These are phyloP conservation scores for Phytophthora sp. DNA, from an alignment of 352 stramenopile genomes.

Conservation along the genomic window DNA sequence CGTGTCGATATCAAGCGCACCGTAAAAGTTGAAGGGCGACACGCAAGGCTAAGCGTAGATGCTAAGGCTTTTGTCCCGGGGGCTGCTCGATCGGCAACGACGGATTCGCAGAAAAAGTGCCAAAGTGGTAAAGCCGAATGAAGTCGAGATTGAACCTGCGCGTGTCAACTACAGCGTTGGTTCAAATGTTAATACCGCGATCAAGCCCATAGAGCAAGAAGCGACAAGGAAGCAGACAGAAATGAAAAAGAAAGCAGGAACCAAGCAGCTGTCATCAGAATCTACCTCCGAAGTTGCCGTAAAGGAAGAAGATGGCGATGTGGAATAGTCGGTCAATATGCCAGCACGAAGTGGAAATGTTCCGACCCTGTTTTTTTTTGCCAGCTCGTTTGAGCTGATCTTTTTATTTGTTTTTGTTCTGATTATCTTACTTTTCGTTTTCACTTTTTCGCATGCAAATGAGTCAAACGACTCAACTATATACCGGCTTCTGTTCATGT, in stretches of 20 bases:
- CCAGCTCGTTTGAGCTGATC: conserved; percentile 24
- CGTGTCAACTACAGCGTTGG: neutral
- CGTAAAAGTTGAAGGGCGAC: conserved; percentile 4
- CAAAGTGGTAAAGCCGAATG: conserved; percentile 5
- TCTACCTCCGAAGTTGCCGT: conserved; percentile 16
- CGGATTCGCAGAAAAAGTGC: neutral
- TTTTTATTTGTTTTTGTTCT: conserved; percentile 22
- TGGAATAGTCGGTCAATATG: neutral
- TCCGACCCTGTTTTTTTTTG: conserved; percentile 18
- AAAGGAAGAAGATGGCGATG: conserved; percentile 1
- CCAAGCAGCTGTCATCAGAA: conserved; percentile 10
- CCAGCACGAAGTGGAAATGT: neutral
- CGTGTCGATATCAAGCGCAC: conserved; percentile 21
- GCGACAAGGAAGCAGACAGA: neutral
- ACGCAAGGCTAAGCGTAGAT: conserved; percentile 19
- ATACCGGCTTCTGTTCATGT: conserved; percentile 38
- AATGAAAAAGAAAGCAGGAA: neutral
- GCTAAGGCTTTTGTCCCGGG: conserved; percentile 26
- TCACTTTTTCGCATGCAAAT: conserved; percentile 14
- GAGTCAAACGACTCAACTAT: conserved; percentile 3
- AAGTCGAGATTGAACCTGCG: neutral
- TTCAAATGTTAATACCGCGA: neutral
- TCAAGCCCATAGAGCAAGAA: conserved; percentile 1
- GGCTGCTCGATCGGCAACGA: neutral
- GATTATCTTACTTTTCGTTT: conserved; percentile 27